Evolutionary conservation across 495 filamentous ascomycete genomes (phyloP), one percentile per base, ranked within the genome.

Genomic region (Neurospora discreta): DNA sequence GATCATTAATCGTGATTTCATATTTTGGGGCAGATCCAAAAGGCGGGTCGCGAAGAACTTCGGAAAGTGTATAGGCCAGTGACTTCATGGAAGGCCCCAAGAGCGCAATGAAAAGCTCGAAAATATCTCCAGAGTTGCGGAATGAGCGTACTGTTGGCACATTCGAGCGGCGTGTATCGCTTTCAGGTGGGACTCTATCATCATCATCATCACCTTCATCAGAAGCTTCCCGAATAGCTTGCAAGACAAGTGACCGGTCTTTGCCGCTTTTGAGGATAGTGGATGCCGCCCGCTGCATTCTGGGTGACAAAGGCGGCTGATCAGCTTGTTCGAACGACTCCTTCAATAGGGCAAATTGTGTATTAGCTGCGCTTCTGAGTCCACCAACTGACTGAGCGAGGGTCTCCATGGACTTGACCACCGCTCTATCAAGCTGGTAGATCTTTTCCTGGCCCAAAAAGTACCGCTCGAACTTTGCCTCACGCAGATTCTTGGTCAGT

Each of bases 31-130:
- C 84, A 18, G 84, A 82, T 5, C 88, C 87, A 80, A 94, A 97
- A 0, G 95, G 93, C 1, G 97, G 88, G 52, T 97, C 93, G 33
- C 93, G 89, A 15, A 99, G 89, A 30, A 97, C 93, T 73, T 94
- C 90, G 41, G 91, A 91, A 41, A 98, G 85, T 0, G 95, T 99
- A 71, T 91, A 93, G 13, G 93, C 93, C 39, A 99, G 85, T 0
- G 94, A 97, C 79, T 96, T 95, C 93, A 98, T 97, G 1, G 93
- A 94, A 2, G 95, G 95, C 0, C 95, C 95, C 42, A 99, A 82
- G 73, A 95, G 89, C 16, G 83, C 83, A 42, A 99, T 97, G 77
- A 99, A 99, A 8, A 90, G 82, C 8, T 91, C 89, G 76, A 98
- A 98, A 68, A 98, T 93, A 40, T 95, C 92, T 0, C 90, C 86